Percentiles rank a stretch among this genome's conserved stretches.
These are phyloP conservation scores for Oryza longistaminata DNA, from an alignment of 176 grass and related monocot genomes.

Conservation along the genomic window DNA sequence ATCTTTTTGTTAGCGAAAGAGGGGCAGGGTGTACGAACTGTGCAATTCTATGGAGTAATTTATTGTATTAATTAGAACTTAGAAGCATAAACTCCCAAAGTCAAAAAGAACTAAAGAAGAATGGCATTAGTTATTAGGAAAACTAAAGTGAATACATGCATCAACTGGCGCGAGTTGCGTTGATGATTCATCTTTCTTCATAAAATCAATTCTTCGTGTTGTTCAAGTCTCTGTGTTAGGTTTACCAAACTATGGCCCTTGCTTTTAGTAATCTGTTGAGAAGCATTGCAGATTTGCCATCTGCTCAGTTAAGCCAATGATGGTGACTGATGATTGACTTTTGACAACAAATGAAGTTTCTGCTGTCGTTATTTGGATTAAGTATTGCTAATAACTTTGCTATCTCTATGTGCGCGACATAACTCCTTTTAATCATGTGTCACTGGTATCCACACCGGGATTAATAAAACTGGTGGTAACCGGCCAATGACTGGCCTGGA, in stretches of 20 bases:
- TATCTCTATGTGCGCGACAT: not conserved
- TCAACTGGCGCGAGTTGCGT: not conserved
- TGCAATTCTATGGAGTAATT: not conserved
- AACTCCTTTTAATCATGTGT: not conserved
- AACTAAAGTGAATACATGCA: not conserved
- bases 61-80: not conserved
- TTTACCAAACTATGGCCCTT: not conserved
- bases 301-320: not conserved
- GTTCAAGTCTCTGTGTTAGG: not conserved
- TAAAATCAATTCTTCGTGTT: not conserved
- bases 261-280: not conserved
- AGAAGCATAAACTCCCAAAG: not conserved
- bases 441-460: not conserved
- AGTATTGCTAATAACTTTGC: not conserved
- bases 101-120: not conserved
- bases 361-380: not conserved
- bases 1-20: not conserved
- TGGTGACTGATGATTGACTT: constrained; percentile 1
- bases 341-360: constrained; percentile 5
- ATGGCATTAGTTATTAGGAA: too few species aligned
- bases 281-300: not conserved
- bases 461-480: too few species aligned
- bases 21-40: not conserved
- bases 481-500: too few species aligned
- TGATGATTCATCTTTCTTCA: not conserved